Percentiles rank a stretch among this genome's conserved stretches.
Conservation (phyloP, 106 monocot genomes). For the Allium sativum region DNA sequence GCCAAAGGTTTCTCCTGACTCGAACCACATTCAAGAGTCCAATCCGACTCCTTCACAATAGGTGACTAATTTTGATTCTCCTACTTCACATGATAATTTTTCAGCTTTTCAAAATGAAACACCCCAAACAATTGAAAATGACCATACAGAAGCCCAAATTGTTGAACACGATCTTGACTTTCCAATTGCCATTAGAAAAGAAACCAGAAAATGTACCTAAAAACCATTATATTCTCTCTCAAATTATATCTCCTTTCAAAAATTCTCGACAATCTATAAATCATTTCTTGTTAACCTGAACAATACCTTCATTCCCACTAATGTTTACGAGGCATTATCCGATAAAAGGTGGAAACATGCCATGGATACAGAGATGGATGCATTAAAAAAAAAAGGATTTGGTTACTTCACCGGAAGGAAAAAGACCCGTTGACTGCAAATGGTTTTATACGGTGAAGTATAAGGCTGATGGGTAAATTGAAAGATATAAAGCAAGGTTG, state of each 20-base stretch:
- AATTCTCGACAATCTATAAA: background rate
- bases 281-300: background rate
- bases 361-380: constrained; percentile 6
- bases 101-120: no score
- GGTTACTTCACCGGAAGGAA: background rate
- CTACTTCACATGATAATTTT: no score
- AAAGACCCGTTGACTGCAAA: constrained; percentile 2
- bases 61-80: constrained; percentile 1
- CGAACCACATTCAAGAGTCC: background rate
- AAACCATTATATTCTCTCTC: background rate
- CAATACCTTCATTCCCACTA: background rate
- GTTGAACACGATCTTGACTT: background rate
- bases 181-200: constrained; percentile 12
- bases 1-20: background rate
- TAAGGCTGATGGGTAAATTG: background rate
- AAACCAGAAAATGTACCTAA: background rate
- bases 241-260: background rate
- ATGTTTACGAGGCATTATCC: background rate
- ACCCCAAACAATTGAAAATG: background rate
- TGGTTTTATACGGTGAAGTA: background rate
- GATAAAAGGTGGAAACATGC: background rate
- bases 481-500: background rate
- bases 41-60: background rate
- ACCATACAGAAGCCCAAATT: background rate
- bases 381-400: constrained; percentile 2